Conservation (phyloP, 768 basidiomycete species). For the Holtermannia corniformis region DNA sequence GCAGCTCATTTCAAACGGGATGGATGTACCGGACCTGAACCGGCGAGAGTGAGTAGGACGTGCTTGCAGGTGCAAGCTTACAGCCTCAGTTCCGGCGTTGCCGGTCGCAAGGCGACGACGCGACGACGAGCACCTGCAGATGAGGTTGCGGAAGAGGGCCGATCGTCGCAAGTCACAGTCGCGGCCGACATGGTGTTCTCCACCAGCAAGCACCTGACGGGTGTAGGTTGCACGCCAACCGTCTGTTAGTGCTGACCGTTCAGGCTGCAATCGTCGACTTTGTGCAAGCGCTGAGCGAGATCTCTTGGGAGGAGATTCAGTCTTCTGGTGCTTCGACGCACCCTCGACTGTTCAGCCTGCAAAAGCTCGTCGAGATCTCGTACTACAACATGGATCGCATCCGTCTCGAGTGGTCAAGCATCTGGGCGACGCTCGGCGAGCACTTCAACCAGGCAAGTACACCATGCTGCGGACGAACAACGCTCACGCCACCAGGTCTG, state of each 20-base stretch:
- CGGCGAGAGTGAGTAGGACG: slow-evolving; percentile 60
- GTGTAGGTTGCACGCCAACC: slow-evolving; percentile 53
- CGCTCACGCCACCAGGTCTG: slow-evolving; percentile 58
- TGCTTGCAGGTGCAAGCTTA: slow-evolving; percentile 11
- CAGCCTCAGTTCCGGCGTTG: slow-evolving; percentile 47
- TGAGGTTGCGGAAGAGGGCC: slow-evolving; percentile 90
- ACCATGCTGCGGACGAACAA: too few species aligned
- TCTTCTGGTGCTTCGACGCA: slow-evolving; percentile 89
- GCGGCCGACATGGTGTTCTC: slow-evolving; percentile 99
- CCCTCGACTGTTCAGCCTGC: slow-evolving; percentile 89
- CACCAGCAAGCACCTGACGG: slow-evolving; percentile 82
- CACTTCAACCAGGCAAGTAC: slow-evolving; percentile 86
- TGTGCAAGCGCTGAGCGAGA: slow-evolving; percentile 86
- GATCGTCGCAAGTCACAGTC: slow-evolving; percentile 95
- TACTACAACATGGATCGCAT: slow-evolving; percentile 99
- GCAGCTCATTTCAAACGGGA: slow-evolving; percentile 88
- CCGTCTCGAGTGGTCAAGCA: slow-evolving; percentile 92
- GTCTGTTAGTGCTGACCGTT: slow-evolving; percentile 1
- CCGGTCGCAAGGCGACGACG: slow-evolving; percentile 12
- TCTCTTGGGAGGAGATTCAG: slow-evolving; percentile 99
- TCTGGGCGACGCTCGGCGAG: slow-evolving; percentile 96
- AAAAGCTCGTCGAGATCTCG: slow-evolving; percentile 96
- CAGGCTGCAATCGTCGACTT: slow-evolving; percentile 97
- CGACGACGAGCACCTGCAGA: slow-evolving; percentile 51
- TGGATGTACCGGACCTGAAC: slow-evolving; percentile 68